Evolutionary conservation across 768 basidiomycete species (phyloP), one percentile per base, ranked within the genome.

Genomic region (Pulveroboletus frians): DNA sequence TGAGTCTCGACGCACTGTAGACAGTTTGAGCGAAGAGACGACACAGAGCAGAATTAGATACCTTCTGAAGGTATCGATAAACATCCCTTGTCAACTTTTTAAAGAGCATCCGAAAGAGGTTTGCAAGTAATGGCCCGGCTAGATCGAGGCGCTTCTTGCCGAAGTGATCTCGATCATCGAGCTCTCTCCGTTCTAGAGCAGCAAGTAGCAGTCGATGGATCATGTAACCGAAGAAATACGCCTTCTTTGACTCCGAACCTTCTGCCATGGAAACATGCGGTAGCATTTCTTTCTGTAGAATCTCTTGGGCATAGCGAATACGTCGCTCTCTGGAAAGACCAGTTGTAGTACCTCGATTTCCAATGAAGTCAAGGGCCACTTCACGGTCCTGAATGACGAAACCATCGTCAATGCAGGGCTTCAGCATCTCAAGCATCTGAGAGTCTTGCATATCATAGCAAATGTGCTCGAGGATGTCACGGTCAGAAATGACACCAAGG

Each of bases 161-260:
- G 58, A 98, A 98, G 70, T 99, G 96, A 72, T 99, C 96, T 73
- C 96, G 91, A 71, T 99, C 96, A 65, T 99, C 96, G 21, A 99
- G 75, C 60, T 99, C 96, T 59, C 96, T 78, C 39, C 96, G 78
- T 65, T 97, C 94, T 59, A 99, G 69, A 11, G 93, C 93, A 20
- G 96, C 96, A 17, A 96, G 80, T 0, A 97, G 73, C 23, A 99
- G 77, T 52, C 96, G 86, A 70, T 98, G 95, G 29, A 97, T 92
- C 95, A 99, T 99, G 70, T 98, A 98, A 9, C 96, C 96, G 55
- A 98, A 92, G 79, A 98, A 99, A 70, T 93, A 98, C 2, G 96
- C 96, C 69, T 99, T 99, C 75, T 96, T 96, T 21, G 90, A 92
- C 69, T 95, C 92, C 6, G 92, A 92, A 5, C 93, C 93, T 67